phyloP scores from a whole-genome alignment of 2,329 filamentous ascomycete genomes.

The Aureobasidium sp. region DNA sequence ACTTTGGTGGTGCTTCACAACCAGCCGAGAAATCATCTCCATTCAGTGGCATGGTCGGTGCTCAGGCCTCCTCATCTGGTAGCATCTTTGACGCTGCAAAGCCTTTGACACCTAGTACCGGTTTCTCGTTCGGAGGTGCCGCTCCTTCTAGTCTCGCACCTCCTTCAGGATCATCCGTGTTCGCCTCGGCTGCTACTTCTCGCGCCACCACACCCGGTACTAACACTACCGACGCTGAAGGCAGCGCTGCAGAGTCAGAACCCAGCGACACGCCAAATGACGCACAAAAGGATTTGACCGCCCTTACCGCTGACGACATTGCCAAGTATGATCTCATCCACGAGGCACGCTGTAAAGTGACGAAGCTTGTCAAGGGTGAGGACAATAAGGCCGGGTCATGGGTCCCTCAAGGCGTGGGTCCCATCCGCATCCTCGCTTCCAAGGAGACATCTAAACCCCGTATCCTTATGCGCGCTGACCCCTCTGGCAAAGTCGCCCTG shows the following conservation, averaged over 20 bases:
- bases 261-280: slow-evolving; percentile 19
- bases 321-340: slow-evolving; percentile 61
- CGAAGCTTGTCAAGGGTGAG: slow-evolving; percentile 46
- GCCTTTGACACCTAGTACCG: slow-evolving; percentile 20
- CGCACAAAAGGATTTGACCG: slow-evolving; percentile 48
- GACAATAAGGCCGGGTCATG: slow-evolving; percentile 36
- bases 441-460: slow-evolving; percentile 59
- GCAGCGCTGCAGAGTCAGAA: slow-evolving; percentile 20
- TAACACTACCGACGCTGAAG: slow-evolving; percentile 34
- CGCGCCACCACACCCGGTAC: slow-evolving; percentile 38
- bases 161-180: slow-evolving; percentile 26
- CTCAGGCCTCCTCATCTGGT: slow-evolving; percentile 17
- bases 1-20: slow-evolving; percentile 6
- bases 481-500: slow-evolving; percentile 63
- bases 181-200: slow-evolving; percentile 32
- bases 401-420: slow-evolving; percentile 55
- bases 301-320: slow-evolving; percentile 52
- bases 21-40: neutral
- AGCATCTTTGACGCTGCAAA: slow-evolving; percentile 18
- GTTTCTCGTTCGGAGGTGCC: slow-evolving; percentile 32
- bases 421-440: slow-evolving; percentile 64
- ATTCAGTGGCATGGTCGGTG: neutral
- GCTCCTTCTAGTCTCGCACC: slow-evolving; percentile 22
- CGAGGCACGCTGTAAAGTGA: slow-evolving; percentile 59
- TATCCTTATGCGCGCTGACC: slow-evolving; percentile 65